Evolutionary conservation across 345 rosid genomes (phyloP).

Genomic region (Cardamine chenopodiifolia): DNA sequence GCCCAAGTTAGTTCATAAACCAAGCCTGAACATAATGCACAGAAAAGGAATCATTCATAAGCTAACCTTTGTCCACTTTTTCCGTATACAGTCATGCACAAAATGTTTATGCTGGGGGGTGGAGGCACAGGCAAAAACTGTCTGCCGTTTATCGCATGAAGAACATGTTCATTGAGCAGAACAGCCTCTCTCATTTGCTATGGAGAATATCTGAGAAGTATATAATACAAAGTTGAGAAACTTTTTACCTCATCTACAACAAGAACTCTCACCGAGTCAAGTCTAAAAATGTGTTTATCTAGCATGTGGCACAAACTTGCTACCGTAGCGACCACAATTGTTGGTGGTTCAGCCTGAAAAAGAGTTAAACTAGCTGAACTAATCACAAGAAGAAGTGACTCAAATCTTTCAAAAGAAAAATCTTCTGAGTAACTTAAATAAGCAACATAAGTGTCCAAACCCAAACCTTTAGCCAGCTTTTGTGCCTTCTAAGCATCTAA

Average conservation of each 20-base stretch:
- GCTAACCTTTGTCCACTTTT: conserved; percentile 93
- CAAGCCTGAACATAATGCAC: neutral
- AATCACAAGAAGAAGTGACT: conserved; percentile 6
- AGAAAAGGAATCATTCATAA: neutral
- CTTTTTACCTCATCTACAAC: conserved; percentile 83
- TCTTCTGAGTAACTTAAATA: neutral
- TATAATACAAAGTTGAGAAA: neutral
- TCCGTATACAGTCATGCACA: conserved; percentile 80
- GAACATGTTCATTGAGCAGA: conserved; percentile 48
- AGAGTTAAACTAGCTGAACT: conserved; percentile 21
- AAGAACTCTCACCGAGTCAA: conserved; percentile 68
- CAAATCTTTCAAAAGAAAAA: neutral
- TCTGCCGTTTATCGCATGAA: conserved; percentile 74
- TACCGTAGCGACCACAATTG: conserved; percentile 81
- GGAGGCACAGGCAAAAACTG: conserved; percentile 92
- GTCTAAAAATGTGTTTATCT: conserved; percentile 72
- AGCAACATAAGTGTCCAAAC: neutral
- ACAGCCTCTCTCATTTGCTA: neutral
- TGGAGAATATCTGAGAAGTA: neutral
- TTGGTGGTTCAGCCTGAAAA: conserved; percentile 93
- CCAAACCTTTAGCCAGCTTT: conserved; percentile 88
- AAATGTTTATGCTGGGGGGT: conserved; percentile 89
- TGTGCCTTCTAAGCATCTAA: conserved; percentile 76
- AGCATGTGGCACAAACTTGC: conserved; percentile 85
- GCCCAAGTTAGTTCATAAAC: conserved; percentile 1